Conservation (phyloP, 2,329 filamentous ascomycete species). For the Claviceps spartinae region DNA sequence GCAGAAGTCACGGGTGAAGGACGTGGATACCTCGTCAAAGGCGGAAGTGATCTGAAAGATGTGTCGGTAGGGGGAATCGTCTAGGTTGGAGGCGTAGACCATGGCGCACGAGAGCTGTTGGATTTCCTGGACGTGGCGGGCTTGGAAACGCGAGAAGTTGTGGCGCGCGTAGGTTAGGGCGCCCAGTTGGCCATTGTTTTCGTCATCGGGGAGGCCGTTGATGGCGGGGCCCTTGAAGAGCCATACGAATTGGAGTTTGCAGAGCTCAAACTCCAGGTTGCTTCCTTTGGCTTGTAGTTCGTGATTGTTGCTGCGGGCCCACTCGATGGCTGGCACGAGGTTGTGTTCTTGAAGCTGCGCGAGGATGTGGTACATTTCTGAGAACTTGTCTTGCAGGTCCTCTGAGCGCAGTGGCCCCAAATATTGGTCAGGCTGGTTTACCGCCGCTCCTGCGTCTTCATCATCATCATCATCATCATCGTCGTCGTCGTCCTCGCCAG, state of each 20-base stretch:
- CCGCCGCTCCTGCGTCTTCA: conserved; percentile 2
- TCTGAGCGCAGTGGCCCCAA: conserved; percentile 16
- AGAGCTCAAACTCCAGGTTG: conserved; percentile 90
- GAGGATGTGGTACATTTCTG: conserved; percentile 82
- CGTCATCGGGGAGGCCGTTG: conserved; percentile 42
- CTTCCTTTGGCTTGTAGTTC: conserved; percentile 70
- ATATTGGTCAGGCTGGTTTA: conserved; percentile 10
- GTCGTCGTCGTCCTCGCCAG: conserved; percentile 9
- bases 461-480: conserved; percentile 1
- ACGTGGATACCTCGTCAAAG: conserved; percentile 73
- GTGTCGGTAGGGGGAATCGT: conserved; percentile 61
- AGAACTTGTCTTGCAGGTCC: conserved; percentile 67
- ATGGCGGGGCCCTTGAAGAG: conserved; percentile 54
- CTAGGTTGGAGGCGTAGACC: conserved; percentile 63
- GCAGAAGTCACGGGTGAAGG: conserved; percentile 91
- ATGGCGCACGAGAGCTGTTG: conserved; percentile 70
- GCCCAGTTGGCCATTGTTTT: conserved; percentile 39
- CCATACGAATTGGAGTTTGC: conserved; percentile 79
- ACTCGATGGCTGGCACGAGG: conserved; percentile 70
- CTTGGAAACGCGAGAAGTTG: conserved; percentile 62
- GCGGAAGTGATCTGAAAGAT: conserved; percentile 63
- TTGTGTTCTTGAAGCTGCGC: conserved; percentile 62
- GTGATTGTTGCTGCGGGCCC: conserved; percentile 60
- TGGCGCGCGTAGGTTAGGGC: conserved; percentile 65
- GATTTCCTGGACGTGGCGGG: conserved; percentile 65